Evolutionary conservation across 257 asterid species (phyloP).

Genomic region (Buddleja alternifolia): DNA sequence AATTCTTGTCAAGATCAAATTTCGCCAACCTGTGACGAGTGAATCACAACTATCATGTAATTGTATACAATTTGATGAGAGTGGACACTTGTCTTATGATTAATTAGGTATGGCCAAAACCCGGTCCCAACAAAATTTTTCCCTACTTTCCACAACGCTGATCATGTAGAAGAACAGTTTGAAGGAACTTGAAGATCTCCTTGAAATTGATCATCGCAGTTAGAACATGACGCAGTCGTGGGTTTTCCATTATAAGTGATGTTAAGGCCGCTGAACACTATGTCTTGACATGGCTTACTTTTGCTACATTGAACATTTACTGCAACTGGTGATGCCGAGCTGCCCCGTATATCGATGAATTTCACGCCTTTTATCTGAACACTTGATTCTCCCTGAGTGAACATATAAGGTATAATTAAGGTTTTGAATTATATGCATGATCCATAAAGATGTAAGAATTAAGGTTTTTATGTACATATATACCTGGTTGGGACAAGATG

Average conservation of each 20-base stretch:
- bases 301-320: slow-evolving; percentile 27
- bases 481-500: not conserved
- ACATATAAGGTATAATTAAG: too few relatives aligned
- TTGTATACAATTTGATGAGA: too few relatives aligned
- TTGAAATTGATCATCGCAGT: slow-evolving; percentile 4
- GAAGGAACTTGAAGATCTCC: slow-evolving; percentile 30
- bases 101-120: too few relatives aligned
- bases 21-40: too few relatives aligned
- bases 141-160: too few relatives aligned
- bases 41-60: too few relatives aligned
- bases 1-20: too few relatives aligned
- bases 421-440: too few relatives aligned
- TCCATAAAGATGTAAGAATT: too few relatives aligned
- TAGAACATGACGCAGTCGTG: slow-evolving; percentile 23
- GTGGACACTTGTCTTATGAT: too few relatives aligned
- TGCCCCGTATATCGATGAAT: slow-evolving; percentile 29
- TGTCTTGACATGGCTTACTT: slow-evolving; percentile 26
- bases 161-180: slow-evolving; percentile 18
- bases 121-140: too few relatives aligned
- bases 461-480: too few relatives aligned
- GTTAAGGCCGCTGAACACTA: slow-evolving; percentile 16
- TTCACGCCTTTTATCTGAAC: slow-evolving; percentile 37
- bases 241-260: slow-evolving; percentile 21
- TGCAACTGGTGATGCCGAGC: not conserved
- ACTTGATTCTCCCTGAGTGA: slow-evolving; percentile 33